A percentile compares a stretch with the other conserved stretches of the same genome.
Evolutionary conservation across 169 alveolate genomes (phyloP).

Genomic region (Plasmodium knowlesi): DNA sequence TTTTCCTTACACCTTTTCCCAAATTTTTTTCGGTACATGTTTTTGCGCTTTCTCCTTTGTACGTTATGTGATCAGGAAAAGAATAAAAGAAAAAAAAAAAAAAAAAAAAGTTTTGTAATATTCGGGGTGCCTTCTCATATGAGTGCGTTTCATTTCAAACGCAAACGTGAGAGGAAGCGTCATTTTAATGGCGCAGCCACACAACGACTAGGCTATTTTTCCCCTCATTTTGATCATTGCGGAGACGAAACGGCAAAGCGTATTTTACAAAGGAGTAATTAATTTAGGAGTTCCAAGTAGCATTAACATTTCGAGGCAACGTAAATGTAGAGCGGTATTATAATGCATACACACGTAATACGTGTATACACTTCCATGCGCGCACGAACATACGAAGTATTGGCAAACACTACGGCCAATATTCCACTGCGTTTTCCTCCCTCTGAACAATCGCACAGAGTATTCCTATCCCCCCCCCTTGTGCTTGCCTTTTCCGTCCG

Average conservation of each 20-base stretch:
- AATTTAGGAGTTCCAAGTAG: background rate
- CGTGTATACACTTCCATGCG: background rate
- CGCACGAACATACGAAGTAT: background rate
- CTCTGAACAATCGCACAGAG: background rate
- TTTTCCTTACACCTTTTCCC: constrained; percentile 4
- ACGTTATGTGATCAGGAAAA: background rate
- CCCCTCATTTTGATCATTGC: background rate
- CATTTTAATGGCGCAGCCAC: background rate
- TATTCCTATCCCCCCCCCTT: background rate
- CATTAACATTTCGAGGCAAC: background rate
- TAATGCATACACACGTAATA: background rate
- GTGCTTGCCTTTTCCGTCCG: background rate
- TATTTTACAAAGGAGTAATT: background rate
- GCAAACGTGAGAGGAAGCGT: background rate
- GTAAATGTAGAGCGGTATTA: background rate
- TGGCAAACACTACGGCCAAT: background rate
- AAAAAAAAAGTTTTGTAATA: background rate
- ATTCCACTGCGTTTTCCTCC: background rate
- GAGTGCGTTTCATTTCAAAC: background rate
- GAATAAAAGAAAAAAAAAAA: background rate
- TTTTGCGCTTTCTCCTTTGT: background rate
- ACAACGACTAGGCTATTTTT: background rate
- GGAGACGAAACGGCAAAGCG: background rate
- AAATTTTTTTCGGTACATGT: background rate
- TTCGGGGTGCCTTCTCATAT: background rate